Base-by-base conservation (phyloP, 129 eudicot species). In the Artemisia argyi region DNA sequence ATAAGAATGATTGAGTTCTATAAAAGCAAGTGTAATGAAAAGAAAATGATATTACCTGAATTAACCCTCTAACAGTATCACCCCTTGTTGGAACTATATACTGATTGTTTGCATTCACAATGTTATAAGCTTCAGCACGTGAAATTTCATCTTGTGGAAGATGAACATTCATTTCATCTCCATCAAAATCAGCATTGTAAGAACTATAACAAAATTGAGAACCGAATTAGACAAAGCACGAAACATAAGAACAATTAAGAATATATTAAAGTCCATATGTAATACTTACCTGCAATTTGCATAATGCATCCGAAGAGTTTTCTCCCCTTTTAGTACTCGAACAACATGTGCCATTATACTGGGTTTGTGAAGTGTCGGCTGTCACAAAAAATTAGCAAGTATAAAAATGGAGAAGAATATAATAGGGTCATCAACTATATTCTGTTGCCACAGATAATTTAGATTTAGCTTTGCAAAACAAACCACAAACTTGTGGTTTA, bases 361-460 rank as follows among this genome's bases (percentile, higher is more conserved):
- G 48, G 98, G 96, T 79, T 93, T 93, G 80, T 93, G 98, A 68
- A 93, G 98, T 24, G 98, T 90, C 15, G 98, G 98, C 98, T 93
- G 96, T 20, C 58, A 82, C 19, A 59, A 16, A 20, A 63, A 44
- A 22, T 4, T 9, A 39, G 56, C 17, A 55, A 20, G 22, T 19
- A 7, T 57, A 16, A 10, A 18, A 10, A 19, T 19, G 12, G 4
- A 57, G 19, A 6, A 1, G 1, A 15, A 56, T 56, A 56, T 52
- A 13, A 15, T 52, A 17, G 17, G 14, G 2, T 52, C 19, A 3
- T 52, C 18, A 52, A 52, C 57, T 20, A 57, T 5, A 57, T 20
- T 57, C 63, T 57, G 11, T 14, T 57, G 28, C 1, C 2, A 57
- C 35, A 20, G 63, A 57, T 18, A 57, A 57, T 57, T 24, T 61